Evolutionary conservation across 495 filamentous ascomycete species (phyloP), one percentile per base, ranked within the genome.

Genomic region (Aspergillus biplanus): DNA sequence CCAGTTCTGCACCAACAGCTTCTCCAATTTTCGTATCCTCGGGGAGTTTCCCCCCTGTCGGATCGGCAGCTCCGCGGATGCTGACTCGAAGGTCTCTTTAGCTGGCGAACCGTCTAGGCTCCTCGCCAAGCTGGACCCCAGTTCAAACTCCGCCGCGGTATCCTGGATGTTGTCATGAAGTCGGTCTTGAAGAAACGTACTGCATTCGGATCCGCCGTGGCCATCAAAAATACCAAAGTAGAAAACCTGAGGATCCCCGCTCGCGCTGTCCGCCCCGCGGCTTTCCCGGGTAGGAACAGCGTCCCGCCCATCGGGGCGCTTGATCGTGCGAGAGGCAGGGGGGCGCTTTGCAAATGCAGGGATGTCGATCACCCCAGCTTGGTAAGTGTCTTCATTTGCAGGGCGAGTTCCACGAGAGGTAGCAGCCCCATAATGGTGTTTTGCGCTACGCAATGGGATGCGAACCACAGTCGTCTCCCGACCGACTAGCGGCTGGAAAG

Each of bases 141-240:
- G 74, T 52, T 88, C 86, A 70, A 98, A 95, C 56, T 87, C 78
- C 60, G 80, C 77, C 1, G 89, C 89, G 0, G 90, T 84, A 63
- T 91, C 84, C 73, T 99, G 94, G 48, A 99, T 87, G 70, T 96
- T 96, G 16, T 87, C 85, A 73, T 98, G 95, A 62, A 99, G 82
- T 56, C 88, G 81, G 53, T 97, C 90, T 61, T 89, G 87, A 56
- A 97, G 75, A 65, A 96, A 98, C 16, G 86, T 85, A 71, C 90
- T 94, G 71, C 95, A 98, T 68, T 97, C 91, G 35, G 79, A 84
- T 16, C 95, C 95, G 21, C 95, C 95, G 80, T 99, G 95, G 21
- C 95, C 95, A 78, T 99, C 95, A 69, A 98, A 99, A 0, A 98
- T 88, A 3, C 85, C 92, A 76, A 96, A 99, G 73, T 98, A 99